Evolutionary conservation across 2,329 filamentous ascomycete genomes (phyloP).

Genomic region (Penicillium janthinellum): DNA sequence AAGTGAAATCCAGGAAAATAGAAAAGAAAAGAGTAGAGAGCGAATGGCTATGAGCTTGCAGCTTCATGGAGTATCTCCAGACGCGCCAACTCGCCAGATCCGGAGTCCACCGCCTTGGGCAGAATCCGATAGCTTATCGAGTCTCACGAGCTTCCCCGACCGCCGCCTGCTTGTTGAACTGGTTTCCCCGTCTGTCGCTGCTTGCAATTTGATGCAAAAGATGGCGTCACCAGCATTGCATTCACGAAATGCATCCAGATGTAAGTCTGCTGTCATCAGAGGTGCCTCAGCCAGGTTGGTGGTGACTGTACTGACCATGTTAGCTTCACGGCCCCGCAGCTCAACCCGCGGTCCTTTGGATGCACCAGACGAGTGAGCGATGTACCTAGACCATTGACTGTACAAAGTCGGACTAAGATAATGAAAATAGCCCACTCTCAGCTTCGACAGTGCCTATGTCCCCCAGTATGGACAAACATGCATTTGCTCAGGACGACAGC

Average conservation of each 20-base stretch:
- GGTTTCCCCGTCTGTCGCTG: constrained; percentile 19
- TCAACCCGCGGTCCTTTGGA: constrained; percentile 79
- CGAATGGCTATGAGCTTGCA: constrained; percentile 30
- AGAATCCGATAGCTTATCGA: constrained; percentile 33
- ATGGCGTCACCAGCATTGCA: constrained; percentile 23
- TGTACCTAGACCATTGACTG: neutral
- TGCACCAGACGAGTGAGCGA: constrained; percentile 65
- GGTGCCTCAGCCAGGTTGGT: neutral
- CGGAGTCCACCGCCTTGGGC: constrained; percentile 32
- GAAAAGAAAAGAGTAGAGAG: constrained; percentile 25
- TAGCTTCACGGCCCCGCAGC: constrained; percentile 46
- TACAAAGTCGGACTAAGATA: neutral
- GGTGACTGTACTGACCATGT: constrained; percentile 16
- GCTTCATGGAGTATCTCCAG: constrained; percentile 23
- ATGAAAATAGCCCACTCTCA: constrained; percentile 29
- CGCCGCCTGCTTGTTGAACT: constrained; percentile 1
- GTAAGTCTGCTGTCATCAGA: constrained; percentile 27
- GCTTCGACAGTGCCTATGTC: constrained; percentile 23
- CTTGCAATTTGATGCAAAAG: neutral
- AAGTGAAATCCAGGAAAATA: constrained; percentile 6
- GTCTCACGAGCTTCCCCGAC: constrained; percentile 14
- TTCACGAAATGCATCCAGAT: constrained; percentile 40
- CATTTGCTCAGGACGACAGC: constrained; percentile 18
- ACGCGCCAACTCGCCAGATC: constrained; percentile 34
- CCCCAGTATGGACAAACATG: constrained; percentile 18